A percentile compares a stretch with the other conserved stretches of the same genome.
Conservation (phyloP, 495 filamentous ascomycete species). For the Talaromyces trachyspermus region DNA sequence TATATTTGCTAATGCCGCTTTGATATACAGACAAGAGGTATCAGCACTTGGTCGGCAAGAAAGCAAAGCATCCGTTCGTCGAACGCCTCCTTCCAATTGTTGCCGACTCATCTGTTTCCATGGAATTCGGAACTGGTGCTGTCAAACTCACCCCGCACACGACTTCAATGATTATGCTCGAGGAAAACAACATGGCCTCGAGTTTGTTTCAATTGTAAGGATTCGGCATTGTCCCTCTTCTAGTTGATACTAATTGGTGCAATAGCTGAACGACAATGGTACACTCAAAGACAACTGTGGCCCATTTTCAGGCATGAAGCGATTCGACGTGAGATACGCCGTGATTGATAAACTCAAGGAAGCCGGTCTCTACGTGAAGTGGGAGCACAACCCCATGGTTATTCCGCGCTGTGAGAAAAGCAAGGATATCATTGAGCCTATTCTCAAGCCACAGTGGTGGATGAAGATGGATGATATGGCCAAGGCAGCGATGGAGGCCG, state of each 20-base stretch:
- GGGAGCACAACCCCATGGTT: conserved; percentile 72
- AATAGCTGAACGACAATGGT: conserved; percentile 49
- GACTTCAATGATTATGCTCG: conserved; percentile 72
- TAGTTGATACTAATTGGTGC: conserved; percentile 12
- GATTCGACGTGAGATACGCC: conserved; percentile 68
- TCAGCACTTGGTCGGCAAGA: conserved; percentile 62
- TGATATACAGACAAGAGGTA: conserved; percentile 43
- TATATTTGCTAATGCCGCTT: conserved; percentile 18
- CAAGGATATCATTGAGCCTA: conserved; percentile 76
- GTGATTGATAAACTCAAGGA: conserved; percentile 64
- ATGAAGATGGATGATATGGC: conserved; percentile 58
- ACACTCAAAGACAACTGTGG: conserved; percentile 58
- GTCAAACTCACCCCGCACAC: conserved; percentile 77
- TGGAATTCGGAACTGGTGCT: conserved; percentile 71
- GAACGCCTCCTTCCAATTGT: conserved; percentile 61
- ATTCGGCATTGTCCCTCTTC: neutral
- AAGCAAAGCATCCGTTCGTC: conserved; percentile 63
- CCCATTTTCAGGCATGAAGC: conserved; percentile 57
- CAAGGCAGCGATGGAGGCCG: conserved; percentile 55
- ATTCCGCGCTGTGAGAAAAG: conserved; percentile 66
- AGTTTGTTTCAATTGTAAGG: conserved; percentile 33
- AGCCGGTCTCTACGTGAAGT: conserved; percentile 65
- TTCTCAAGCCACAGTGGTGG: conserved; percentile 77
- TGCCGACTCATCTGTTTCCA: conserved; percentile 62
- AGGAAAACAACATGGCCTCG: conserved; percentile 58